These are phyloP conservation scores for Thalassiosira ordinaria DNA, from an alignment of 352 stramenopile species.

Conservation along the genomic window DNA sequence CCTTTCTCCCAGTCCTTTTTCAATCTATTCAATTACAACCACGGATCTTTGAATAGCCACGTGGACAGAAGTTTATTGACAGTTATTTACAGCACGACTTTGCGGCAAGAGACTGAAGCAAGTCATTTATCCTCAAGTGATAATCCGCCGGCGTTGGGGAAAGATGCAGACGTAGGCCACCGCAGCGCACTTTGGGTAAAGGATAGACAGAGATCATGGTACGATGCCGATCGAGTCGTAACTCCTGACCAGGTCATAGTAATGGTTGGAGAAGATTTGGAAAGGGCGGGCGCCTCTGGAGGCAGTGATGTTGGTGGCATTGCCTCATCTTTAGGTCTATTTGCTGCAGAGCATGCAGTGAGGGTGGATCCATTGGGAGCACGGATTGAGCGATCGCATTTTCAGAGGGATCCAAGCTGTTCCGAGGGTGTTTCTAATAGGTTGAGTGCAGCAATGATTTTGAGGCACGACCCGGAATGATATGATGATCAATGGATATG, in stretches of 20 bases:
- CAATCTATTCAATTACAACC: constrained; percentile 30
- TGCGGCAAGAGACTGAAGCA: too few species aligned
- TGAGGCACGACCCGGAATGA: constrained; percentile 18
- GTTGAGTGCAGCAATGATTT: constrained; percentile 29
- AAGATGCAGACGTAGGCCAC: neutral
- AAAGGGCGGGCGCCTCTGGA: too few species aligned
- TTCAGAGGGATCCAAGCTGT: constrained; percentile 16
- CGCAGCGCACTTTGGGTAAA: constrained; percentile 25
- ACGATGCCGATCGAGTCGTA: constrained; percentile 8
- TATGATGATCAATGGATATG: too few species aligned
- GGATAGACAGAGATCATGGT: constrained; percentile 10
- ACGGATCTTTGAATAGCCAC: constrained; percentile 27
- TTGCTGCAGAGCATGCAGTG: constrained; percentile 30
- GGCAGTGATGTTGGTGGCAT: too few species aligned
- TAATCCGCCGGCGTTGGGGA: neutral
- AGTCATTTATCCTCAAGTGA: too few species aligned
- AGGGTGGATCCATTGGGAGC: constrained; percentile 19
- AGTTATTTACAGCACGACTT: constrained; percentile 15
- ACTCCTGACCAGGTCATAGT: constrained; percentile 5
- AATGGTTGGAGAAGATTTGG: constrained; percentile 10
- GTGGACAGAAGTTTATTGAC: constrained; percentile 26
- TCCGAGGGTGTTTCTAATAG: constrained; percentile 4
- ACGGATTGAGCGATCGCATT: constrained; percentile 16
- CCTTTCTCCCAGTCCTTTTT: constrained; percentile 24
- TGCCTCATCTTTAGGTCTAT: neutral